Evolutionary conservation across 2,329 filamentous ascomycete genomes (phyloP), one percentile per base, ranked within the genome.

Genomic region (Botrytis elliptica): DNA sequence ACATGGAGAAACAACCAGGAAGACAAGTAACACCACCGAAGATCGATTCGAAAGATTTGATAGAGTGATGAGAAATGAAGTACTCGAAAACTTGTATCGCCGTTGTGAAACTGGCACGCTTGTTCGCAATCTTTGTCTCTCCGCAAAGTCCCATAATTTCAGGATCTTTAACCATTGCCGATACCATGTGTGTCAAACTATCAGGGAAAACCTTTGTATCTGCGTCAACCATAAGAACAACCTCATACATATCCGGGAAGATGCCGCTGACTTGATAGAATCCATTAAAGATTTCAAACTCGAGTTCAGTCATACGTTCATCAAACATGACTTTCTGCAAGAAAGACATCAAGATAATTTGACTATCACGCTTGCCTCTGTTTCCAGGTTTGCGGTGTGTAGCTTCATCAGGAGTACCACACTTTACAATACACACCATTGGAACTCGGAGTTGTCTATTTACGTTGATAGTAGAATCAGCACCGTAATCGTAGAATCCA

Each of bases 291-390:
- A 99, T 98, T 82, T 99, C 96, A 81, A 94, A 99, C 83, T 99
- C 96, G 70, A 99, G 91, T 83, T 99, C 95, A 29, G 97, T 99
- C 96, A 99, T 99, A 75, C 96, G 93, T 84, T 99, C 97, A 82
- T 99, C 96, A 80, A 99, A 99, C 96, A 99, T 99, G 81, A 99
- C 96, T 85, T 99, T 99, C 82, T 99, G 96, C 78, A 99, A 85
- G 88, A 99, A 99, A 8, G 95, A 98, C 96, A 99, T 99, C 77
- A 99, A 88, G 79, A 99, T 96, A 81, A 99, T 98, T 83, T 99
- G 96, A 85, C 94, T 97, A 87, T 99, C 96, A 82, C 96, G 93
- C 87, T 99, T 99, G 84, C 96, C 97, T 84, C 96, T 90, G 84
- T 99, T 99, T 79, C 96, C 96, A 20, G 97, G 94, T 84, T 99